These are phyloP conservation scores for Chaetomium globosum DNA, from an alignment of 2,329 filamentous ascomycete species.

Conservation along the genomic window DNA sequence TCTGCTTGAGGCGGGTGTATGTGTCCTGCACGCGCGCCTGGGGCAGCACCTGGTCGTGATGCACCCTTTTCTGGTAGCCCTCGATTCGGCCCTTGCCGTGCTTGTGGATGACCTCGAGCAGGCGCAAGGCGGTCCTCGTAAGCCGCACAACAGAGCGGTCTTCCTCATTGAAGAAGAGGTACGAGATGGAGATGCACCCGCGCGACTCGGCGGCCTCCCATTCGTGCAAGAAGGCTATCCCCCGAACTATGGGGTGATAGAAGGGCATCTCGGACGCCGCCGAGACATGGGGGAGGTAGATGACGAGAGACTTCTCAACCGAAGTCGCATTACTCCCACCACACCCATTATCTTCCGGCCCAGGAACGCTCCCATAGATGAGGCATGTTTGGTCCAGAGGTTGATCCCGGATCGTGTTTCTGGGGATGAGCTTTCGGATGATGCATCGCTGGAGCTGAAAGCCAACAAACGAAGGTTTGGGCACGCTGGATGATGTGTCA, in stretches of 20 bases:
- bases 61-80: slow-evolving; percentile 78
- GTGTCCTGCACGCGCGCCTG: slow-evolving; percentile 79
- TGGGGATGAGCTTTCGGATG: slow-evolving; percentile 76
- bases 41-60: slow-evolving; percentile 79
- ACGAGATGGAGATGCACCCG: slow-evolving; percentile 63
- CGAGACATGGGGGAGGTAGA: slow-evolving; percentile 76
- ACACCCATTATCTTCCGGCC: too few species aligned
- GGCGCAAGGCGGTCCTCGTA: slow-evolving; percentile 66
- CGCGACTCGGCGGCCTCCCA: slow-evolving; percentile 51
- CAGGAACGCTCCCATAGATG: slow-evolving; percentile 55
- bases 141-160: slow-evolving; percentile 52
- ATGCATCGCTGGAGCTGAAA: slow-evolving; percentile 63
- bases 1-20: slow-evolving; percentile 76
- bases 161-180: slow-evolving; percentile 53
- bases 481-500: slow-evolving; percentile 41
- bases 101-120: slow-evolving; percentile 71
- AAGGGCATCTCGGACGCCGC: slow-evolving; percentile 70
- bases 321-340: slow-evolving; percentile 35
- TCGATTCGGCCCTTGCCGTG: slow-evolving; percentile 66
- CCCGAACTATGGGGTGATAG: slow-evolving; percentile 79
- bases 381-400: slow-evolving; percentile 82
- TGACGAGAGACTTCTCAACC: slow-evolving; percentile 56
- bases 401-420: slow-evolving; percentile 75
- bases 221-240: slow-evolving; percentile 75
- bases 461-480: slow-evolving; percentile 50